These are phyloP conservation scores for Gossypium mustelinum DNA, from an alignment of 345 rosid genomes.

Conservation along the genomic window DNA sequence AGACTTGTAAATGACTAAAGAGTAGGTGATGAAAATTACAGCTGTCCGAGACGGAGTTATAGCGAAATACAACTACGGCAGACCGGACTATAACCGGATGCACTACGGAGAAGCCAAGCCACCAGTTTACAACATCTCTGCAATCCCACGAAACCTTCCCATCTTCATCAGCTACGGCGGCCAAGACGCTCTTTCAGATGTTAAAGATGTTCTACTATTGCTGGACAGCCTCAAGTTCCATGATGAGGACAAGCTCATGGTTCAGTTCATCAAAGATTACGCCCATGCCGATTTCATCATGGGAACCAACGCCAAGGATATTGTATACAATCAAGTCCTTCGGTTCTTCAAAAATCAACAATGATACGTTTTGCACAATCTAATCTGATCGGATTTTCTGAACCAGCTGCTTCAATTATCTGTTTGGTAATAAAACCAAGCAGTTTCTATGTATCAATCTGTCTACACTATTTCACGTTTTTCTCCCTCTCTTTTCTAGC, in stretches of 20 bases:
- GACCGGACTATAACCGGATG: conserved; percentile 35
- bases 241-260: conserved; percentile 50
- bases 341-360: conserved; percentile 51
- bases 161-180: conserved; percentile 85
- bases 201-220: conserved; percentile 52
- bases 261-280: conserved; percentile 61
- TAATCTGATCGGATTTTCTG: not conserved
- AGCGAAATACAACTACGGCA: conserved; percentile 75
- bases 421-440: too few species aligned
- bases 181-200: conserved; percentile 60
- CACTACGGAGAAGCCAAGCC: conserved; percentile 58
- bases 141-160: conserved; percentile 62
- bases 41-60: conserved; percentile 59
- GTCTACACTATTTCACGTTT: too few species aligned
- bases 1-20: not conserved
- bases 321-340: conserved; percentile 57
- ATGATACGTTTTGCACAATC: conserved; percentile 8
- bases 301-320: conserved; percentile 75
- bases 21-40: conserved; percentile 21
- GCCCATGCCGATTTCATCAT: conserved; percentile 90
- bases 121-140: conserved; percentile 71
- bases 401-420: too few species aligned
- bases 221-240: conserved; percentile 66
- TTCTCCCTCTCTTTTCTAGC: too few species aligned
- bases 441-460: too few species aligned